Base-by-base conservation (phyloP, 495 filamentous ascomycete genomes). In the Penicillium robsamsonii region DNA sequence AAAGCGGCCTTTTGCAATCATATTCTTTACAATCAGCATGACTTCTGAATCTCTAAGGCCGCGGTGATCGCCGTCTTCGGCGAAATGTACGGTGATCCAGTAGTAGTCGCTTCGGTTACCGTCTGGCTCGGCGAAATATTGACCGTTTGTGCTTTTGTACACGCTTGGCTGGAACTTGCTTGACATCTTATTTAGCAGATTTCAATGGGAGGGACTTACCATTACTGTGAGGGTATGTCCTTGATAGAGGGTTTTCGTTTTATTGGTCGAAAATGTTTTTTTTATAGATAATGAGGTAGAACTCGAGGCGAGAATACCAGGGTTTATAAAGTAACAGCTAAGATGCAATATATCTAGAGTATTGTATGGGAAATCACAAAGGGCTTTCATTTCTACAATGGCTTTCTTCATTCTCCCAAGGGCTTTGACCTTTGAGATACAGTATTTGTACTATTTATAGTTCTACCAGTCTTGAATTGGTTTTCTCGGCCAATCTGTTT, bases 51-150 rank as follows among this genome's bases (percentile, higher is more conserved):
- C 45, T 31, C n/a, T 20, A 38, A 38, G n/a, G 15, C 35, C 35
- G 4, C n/a, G n/a, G 27, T 29, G 45, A 7, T 20, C 45, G 9
- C 13, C 30, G 4, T 47, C 0, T 33, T 47, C 29, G 0, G 45
- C 5, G 2, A 47, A 15, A 17, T 31, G 30, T 5, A 47, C 45
- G 17, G 45, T 47, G 24, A 47, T 17, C 45, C 45, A 47, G 29
- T 47, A 47, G 45, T 47, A 47, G 45, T 47, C 45, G 9, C 29
- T 47, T 47, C 45, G 45, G n/a, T 47, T 1, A 12, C 27, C 30
- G n/a, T 18, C n/a, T 1, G 45, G 45, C 18, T 47, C 45, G 17
- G 45, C 45, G 25, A 47, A 47, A 20, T 33, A 31, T 17, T 33
- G 18, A 0, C 45, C 45, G 7, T 22, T 47, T 9, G n/a, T 29